Evolutionary conservation across 345 rosid genomes (phyloP), one percentile per base, ranked within the genome.

Genomic region (Turnera subulata): DNA sequence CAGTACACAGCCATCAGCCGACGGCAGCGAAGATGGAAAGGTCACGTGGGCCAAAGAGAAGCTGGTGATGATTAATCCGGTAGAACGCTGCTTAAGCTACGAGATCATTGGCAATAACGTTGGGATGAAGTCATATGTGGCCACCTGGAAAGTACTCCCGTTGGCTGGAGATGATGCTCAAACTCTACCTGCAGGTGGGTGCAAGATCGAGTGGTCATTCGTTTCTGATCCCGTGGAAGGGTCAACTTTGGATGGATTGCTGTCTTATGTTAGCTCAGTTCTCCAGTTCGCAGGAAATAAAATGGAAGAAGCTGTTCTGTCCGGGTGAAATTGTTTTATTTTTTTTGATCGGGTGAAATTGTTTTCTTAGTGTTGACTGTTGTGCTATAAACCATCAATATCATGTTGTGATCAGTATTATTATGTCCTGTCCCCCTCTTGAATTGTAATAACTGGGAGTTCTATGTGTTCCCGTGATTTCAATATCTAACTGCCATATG

Each of bases 171-270:
- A 55, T 2, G 58, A 50, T 1, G 69, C 29, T 19, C 24, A 8
- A 32, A 11, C 22, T n/a, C n/a, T n/a, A n/a, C n/a, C n/a, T n/a
- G n/a, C n/a, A n/a, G n/a, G n/a, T 5, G 80, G 79, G 40, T 84
- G 83, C 54, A 61, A 23, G 63, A 69, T 89, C 22, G 86, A 79
- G 73, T 89, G 91, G 85, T 80, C 87, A 50, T 89, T 71, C 46
- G 76, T 71, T 4, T 62, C 74, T 11, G 95, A 89, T 68, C 90
- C 85, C 12, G 44, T 75, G 20, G 74, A 72, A 58, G 92, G 88
- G 39, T 76, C 83, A 82, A 69, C 39, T 46, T 53, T 49, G 10
- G 80, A 84, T 58, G 84, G 75, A 44, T 67, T 84, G 26, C 62
- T 44, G 20, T 53, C 81, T 9, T 68, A 61, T 53, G 3, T 70